Base-by-base conservation (phyloP, 1,139 yeast species). In the Candida sojae region DNA sequence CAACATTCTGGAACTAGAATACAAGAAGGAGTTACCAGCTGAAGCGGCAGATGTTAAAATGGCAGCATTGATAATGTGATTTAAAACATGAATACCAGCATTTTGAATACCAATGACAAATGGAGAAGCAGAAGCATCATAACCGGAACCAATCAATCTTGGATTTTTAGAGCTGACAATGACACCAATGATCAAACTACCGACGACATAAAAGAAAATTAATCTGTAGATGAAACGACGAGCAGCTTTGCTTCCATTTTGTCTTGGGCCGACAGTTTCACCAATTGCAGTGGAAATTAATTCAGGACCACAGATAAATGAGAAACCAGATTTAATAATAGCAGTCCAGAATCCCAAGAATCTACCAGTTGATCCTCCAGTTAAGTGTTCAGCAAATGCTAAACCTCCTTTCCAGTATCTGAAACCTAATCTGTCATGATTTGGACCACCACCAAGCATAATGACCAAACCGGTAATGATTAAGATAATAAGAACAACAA, bases 41-140 rank as follows among this genome's bases (percentile, higher is more conserved):
- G 88, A 82, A 53, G 85, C 78, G 47, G 88, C 87, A 49, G 87
- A 84, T 8, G 86, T 69, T 61, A 87, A 67, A 49, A 87, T 82
- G 55, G 82, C 82, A 1, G 84, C 92, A 59, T 87, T 87, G 56
- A 87, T 73, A 45, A 87, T 73, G 58, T 84, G 86, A 53, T 86
- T 83, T 54, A 86, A 68, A 1, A 77, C 86, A 0, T 68, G 69
- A 52, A 86, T 84, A 5, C 82, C 77, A 5, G 91, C 87, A 56
- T 82, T 83, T 57, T 75, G 72, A 68, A 80, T 61, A 60, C 85
- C 70, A 61, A 71, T 53, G 42, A 77, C 82, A 53, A 75, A 77
- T 8, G 82, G 80, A 39, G 80, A 75, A n/a, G 79, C 80, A 21
- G 74, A 67, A 38, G 81, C 81, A 57, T 71, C 69, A 5, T 63